Evolutionary conservation across 169 alveolate genomes (phyloP).

Genomic region (Plasmodium gonderi): DNA sequence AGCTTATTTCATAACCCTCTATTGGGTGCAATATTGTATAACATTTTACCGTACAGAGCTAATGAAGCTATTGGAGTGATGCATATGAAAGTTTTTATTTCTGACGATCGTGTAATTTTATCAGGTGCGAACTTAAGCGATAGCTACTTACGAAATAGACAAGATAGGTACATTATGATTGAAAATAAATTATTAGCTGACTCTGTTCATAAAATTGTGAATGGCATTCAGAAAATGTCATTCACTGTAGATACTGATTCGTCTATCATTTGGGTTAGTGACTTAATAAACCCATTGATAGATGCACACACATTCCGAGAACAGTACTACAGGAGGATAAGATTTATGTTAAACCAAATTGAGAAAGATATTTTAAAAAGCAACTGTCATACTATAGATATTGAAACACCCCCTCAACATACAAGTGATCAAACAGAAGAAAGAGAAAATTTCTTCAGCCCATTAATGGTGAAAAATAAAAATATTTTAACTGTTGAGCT

Average conservation of each 20-base stretch:
- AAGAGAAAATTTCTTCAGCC: slow-evolving; percentile 31
- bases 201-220: slow-evolving; percentile 80
- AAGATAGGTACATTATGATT: slow-evolving; percentile 81
- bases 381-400: no score
- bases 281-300: slow-evolving; percentile 80
- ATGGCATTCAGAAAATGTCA: slow-evolving; percentile 77
- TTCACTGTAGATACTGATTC: slow-evolving; percentile 67
- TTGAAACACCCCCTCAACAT: no score
- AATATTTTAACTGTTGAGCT: slow-evolving; percentile 33
- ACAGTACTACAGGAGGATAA: slow-evolving; percentile 61
- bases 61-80: slow-evolving; percentile 84
- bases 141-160: slow-evolving; percentile 79
- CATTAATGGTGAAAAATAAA: slow-evolving; percentile 31
- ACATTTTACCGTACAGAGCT: slow-evolving; percentile 76
- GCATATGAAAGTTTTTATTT: slow-evolving; percentile 84
- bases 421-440: not conserved
- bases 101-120: slow-evolving; percentile 77
- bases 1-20: slow-evolving; percentile 82
- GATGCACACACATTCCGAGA: slow-evolving; percentile 71
- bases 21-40: slow-evolving; percentile 75
- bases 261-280: slow-evolving; percentile 79
- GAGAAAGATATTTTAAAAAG: slow-evolving; percentile 26
- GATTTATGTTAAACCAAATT: slow-evolving; percentile 1
- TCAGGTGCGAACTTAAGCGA: slow-evolving; percentile 84
- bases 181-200: slow-evolving; percentile 81